A percentile compares a stretch with the other conserved stretches of the same genome.
These are phyloP conservation scores for Leptographium galeiforme DNA, from an alignment of 2,329 filamentous ascomycete genomes.

Conservation along the genomic window DNA sequence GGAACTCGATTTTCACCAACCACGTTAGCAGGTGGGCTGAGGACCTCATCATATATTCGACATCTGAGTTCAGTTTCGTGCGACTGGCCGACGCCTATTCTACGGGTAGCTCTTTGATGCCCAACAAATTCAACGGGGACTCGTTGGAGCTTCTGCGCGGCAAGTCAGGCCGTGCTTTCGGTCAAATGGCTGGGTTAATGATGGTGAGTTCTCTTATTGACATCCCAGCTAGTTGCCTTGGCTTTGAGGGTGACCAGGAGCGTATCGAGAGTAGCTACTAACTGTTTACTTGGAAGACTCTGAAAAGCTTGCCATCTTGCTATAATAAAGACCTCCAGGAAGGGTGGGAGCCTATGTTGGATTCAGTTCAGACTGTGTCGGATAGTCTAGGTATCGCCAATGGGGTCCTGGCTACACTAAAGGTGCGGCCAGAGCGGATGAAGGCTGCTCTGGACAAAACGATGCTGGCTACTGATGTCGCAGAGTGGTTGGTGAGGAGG, in stretches of 20 bases:
- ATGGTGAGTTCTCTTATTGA: slow-evolving; percentile 20
- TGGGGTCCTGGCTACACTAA: slow-evolving; percentile 64
- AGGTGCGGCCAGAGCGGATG: slow-evolving; percentile 61
- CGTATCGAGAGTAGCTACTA: neutral
- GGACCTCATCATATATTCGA: slow-evolving; percentile 72
- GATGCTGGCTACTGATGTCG: slow-evolving; percentile 65
- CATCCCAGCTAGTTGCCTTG: neutral
- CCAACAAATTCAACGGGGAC: slow-evolving; percentile 73
- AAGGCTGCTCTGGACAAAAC: slow-evolving; percentile 62
- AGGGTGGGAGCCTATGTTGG: slow-evolving; percentile 70
- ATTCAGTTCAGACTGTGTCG: slow-evolving; percentile 65
- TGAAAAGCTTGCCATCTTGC: slow-evolving; percentile 57
- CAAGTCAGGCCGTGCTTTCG: slow-evolving; percentile 62
- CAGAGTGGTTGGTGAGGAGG: slow-evolving; percentile 52
- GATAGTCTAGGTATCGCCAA: slow-evolving; percentile 74
- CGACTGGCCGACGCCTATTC: slow-evolving; percentile 65
- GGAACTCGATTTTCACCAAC: slow-evolving; percentile 62
- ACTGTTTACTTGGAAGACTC: slow-evolving; percentile 25
- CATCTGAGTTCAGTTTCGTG: slow-evolving; percentile 62
- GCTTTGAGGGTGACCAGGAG: neutral
- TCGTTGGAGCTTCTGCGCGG: slow-evolving; percentile 57
- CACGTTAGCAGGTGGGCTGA: slow-evolving; percentile 71
- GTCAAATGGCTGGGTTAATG: slow-evolving; percentile 67
- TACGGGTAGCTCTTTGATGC: slow-evolving; percentile 63
- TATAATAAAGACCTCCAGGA: slow-evolving; percentile 90